Base-by-base conservation (phyloP, 176 grass and related monocot species). In the Luzula sylvatica region DNA sequence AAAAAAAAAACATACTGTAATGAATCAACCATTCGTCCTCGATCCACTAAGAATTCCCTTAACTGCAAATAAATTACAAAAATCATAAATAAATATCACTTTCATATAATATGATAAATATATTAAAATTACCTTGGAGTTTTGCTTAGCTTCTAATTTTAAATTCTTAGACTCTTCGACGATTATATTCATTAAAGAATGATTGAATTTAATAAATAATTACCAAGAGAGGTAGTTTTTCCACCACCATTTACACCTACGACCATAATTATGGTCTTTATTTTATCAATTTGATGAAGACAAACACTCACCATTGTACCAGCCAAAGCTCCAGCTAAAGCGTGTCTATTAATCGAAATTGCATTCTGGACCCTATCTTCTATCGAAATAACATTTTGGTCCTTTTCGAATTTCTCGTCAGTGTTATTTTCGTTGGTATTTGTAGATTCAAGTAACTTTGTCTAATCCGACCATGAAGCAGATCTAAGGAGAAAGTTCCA, bases 261-360 rank as follows among this genome's bases (percentile, higher is more conserved):
- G n/a, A n/a, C n/a, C n/a, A n/a, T n/a, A 82, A 96, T 79, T 30
- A 88, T 68, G 19, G 90, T 96, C 55, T 96, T 96, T 51, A 96
- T 67, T 70, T 83, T 96, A 79, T 96, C 90, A 79, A 96, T 56
- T 24, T 83, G 90, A 72, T 96, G 90, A 49, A 96, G 72, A 83
- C 66, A 96, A 56, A 82, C 54, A 53, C 80, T 96, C 50, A 86
- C 84, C 38, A 67, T 51, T 23, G 80, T 73, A 67, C 84, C 90
- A 62, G 90, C 70, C 66, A 89, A 76, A 61, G 84, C 90, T 67
- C 90, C 90, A 13, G 84, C 74, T 19, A 76, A 50, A 60, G 84
- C 90, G 74, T 96, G 74, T 73, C 65, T 85, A 55, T 89, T 86
- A 13, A 72, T 26, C 26, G 44, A 27, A 68, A 79, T 32, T 63